A percentile compares a stretch with the other conserved stretches of the same genome.
Conservation (phyloP, 257 asterid genomes). For the Petunia axillaris region DNA sequence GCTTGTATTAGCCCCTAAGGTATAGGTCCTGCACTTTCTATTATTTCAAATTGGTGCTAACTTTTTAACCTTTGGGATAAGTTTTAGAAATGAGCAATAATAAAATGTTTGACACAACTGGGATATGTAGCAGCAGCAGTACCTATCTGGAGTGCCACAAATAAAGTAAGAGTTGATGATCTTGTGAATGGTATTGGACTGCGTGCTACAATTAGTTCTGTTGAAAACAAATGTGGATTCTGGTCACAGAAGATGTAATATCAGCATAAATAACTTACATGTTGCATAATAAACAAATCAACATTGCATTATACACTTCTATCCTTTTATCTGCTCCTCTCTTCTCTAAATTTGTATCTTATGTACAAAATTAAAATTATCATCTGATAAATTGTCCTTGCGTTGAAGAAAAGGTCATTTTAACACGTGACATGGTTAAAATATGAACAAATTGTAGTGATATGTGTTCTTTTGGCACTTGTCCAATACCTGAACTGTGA, state of each 20-base stretch:
- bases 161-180: background rate
- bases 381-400: background rate
- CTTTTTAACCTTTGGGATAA: conserved; percentile 7
- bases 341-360: conserved; percentile 16
- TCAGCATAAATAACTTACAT: background rate
- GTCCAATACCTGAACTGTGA: background rate
- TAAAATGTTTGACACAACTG: background rate
- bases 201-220: conserved; percentile 17
- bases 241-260: background rate
- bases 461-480: background rate
- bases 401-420: conserved; percentile 19
- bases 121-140: background rate
- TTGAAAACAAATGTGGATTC: background rate
- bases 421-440: background rate
- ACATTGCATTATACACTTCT: background rate
- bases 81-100: background rate
- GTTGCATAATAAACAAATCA: background rate
- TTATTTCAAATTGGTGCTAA: conserved; percentile 6
- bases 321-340: conserved; percentile 2
- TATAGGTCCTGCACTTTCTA: too few relatives aligned
- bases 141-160: conserved; percentile 17
- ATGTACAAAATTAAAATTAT: conserved; percentile 1
- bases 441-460: background rate
- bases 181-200: conserved; percentile 7
- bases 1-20: conserved; percentile 99